Conservation (phyloP, 768 basidiomycete species). For the Lentinula aciculospora region DNA sequence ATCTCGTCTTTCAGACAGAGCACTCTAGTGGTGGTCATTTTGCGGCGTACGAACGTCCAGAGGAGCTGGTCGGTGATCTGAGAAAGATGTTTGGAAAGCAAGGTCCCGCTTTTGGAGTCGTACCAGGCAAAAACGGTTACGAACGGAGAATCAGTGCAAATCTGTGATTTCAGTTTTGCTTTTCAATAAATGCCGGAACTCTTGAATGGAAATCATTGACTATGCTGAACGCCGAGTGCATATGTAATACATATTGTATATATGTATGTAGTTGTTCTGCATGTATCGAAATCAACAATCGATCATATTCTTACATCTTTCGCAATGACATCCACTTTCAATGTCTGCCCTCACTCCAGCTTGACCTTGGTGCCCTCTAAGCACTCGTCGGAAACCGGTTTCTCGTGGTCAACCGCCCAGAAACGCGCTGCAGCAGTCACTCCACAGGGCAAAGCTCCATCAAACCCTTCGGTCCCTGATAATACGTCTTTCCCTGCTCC, state of each 20-base stretch:
- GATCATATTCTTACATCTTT: no score
- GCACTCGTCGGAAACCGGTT: not conserved
- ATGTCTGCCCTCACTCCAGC: not conserved
- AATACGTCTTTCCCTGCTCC: slow-evolving; percentile 22
- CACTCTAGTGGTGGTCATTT: slow-evolving; percentile 7
- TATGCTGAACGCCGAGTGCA: no score
- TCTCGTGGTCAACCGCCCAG: not conserved
- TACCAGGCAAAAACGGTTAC: slow-evolving; percentile 24
- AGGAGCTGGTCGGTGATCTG: slow-evolving; percentile 27
- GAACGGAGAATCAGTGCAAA: not conserved
- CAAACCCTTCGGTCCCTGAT: not conserved
- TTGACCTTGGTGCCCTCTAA: not conserved
- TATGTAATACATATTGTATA: no score
- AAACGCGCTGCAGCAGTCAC: slow-evolving; percentile 4
- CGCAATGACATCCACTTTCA: not conserved
- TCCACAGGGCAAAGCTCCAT: not conserved
- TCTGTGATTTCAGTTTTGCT: not conserved
- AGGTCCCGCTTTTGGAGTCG: slow-evolving; percentile 26
- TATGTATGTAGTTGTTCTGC: not conserved
- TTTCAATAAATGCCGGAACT: not conserved
- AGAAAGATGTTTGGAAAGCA: slow-evolving; percentile 32
- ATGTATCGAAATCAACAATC: not conserved
- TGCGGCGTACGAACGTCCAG: slow-evolving; percentile 5
- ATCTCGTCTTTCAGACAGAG: not conserved
- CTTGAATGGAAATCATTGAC: not conserved